A percentile compares a stretch with the other conserved stretches of the same genome.
phyloP scores from a whole-genome alignment of 441 rosid genomes.

The Aleurites moluccanus region DNA sequence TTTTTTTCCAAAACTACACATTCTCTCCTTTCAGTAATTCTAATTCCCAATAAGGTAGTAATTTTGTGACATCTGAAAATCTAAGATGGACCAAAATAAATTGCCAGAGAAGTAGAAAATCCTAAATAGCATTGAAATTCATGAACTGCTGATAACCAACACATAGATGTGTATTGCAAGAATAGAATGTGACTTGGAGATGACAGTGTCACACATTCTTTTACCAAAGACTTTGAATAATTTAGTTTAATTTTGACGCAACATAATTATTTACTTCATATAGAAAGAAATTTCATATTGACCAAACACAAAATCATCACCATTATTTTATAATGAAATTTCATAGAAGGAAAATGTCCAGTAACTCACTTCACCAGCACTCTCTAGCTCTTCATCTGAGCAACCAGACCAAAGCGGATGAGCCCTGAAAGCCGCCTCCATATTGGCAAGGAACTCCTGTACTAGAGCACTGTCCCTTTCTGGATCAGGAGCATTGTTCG shows the following conservation, averaged over 20 bases:
- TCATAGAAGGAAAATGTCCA: slow-evolving; percentile 6
- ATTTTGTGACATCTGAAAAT: not conserved
- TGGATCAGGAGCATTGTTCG: slow-evolving; percentile 78
- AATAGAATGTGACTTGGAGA: not conserved
- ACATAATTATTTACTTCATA: not conserved
- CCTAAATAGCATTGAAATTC: not conserved
- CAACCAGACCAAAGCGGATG: slow-evolving; percentile 98
- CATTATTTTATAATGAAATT: not conserved
- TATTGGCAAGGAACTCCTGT: slow-evolving; percentile 69
- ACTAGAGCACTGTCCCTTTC: slow-evolving; percentile 67
- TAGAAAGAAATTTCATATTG: not conserved
- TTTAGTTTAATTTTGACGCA: not conserved
- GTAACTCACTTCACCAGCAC: slow-evolving; percentile 82
- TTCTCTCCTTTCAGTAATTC: not conserved
- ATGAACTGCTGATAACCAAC: not conserved
- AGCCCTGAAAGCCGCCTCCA: slow-evolving; percentile 88
- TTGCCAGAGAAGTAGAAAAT: not conserved
- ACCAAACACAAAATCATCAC: too few relatives aligned
- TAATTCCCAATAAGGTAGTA: not conserved
- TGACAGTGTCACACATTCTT: not conserved
- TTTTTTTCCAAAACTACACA: not conserved
- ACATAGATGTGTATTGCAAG: not conserved
- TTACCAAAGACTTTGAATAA: not conserved
- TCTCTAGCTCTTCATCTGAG: slow-evolving; percentile 93
- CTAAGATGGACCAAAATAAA: not conserved